Evolutionary conservation across 352 stramenopile species (phyloP).

Genomic region (Plasmopara viticola): DNA sequence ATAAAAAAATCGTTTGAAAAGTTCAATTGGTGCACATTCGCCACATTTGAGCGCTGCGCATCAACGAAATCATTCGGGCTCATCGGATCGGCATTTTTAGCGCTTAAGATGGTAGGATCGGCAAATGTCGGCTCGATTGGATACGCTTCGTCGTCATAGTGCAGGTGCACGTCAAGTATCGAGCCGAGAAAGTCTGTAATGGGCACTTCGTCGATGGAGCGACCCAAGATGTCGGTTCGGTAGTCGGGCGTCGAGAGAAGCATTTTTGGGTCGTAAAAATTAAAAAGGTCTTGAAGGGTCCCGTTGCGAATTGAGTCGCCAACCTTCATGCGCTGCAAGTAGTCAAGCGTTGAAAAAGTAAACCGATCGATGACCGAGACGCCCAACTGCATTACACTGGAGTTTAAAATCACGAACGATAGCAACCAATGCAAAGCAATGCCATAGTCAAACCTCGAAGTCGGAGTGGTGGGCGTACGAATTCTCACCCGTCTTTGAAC

Average conservation of each 20-base stretch:
- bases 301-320: constrained; percentile 59
- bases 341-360: constrained; percentile 86
- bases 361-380: constrained; percentile 87
- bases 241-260: constrained; percentile 78
- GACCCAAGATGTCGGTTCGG: constrained; percentile 63
- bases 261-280: constrained; percentile 80
- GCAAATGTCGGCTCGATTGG: constrained; percentile 39
- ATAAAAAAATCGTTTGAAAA: constrained; percentile 46
- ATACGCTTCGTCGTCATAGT: constrained; percentile 69
- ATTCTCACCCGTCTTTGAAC: constrained; percentile 88
- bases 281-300: constrained; percentile 66
- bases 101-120: background rate
- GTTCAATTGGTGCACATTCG: constrained; percentile 22
- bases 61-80: background rate
- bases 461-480: constrained; percentile 92
- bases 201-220: constrained; percentile 58
- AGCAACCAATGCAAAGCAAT: background rate
- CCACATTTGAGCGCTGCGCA: background rate
- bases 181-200: constrained; percentile 89
- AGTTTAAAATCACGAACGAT: constrained; percentile 3
- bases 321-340: constrained; percentile 81
- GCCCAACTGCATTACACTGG: constrained; percentile 40
- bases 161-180: constrained; percentile 72
- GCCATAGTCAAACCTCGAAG: constrained; percentile 41
- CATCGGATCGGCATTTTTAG: background rate